Evolutionary conservation across 805 yeast species (phyloP).

Genomic region (Hanseniaspora jakobsenii): DNA sequence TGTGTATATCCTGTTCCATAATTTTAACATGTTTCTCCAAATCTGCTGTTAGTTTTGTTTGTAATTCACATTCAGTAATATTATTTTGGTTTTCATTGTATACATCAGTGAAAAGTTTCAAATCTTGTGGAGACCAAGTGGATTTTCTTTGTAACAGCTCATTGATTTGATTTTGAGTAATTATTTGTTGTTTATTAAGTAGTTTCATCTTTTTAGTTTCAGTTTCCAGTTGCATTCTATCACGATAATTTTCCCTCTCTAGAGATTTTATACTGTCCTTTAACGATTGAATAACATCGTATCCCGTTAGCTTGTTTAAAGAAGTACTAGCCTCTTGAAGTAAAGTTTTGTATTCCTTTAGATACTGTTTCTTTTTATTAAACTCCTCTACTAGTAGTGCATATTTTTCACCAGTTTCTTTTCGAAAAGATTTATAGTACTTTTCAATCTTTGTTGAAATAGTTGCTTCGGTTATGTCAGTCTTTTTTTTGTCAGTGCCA

Average conservation of each 20-base stretch:
- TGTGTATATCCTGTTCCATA: slow-evolving; percentile 53
- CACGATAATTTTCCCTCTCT: slow-evolving; percentile 41
- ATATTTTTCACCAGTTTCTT: no score
- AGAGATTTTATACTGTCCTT: slow-evolving; percentile 45
- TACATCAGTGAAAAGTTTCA: slow-evolving; percentile 71
- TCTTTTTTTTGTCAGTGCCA: no score
- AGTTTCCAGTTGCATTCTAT: slow-evolving; percentile 37
- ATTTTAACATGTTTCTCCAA: slow-evolving; percentile 58
- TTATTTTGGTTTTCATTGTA: slow-evolving; percentile 72
- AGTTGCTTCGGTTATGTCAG: no score
- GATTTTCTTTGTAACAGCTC: slow-evolving; percentile 77
- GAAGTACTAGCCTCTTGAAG: slow-evolving; percentile 43
- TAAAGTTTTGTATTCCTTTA: slow-evolving; percentile 27
- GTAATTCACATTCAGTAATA: slow-evolving; percentile 44
- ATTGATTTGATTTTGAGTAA: slow-evolving; percentile 73
- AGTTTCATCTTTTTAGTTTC: slow-evolving; percentile 43
- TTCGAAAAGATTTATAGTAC: not conserved
- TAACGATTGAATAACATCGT: slow-evolving; percentile 62
- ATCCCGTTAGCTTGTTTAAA: slow-evolving; percentile 85
- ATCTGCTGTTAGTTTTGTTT: slow-evolving; percentile 37
- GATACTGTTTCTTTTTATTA: not conserved
- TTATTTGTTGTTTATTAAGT: slow-evolving; percentile 52
- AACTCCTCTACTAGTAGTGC: not conserved
- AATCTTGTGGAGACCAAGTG: slow-evolving; percentile 65
- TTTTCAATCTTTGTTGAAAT: not conserved